These are phyloP conservation scores for Coprinopsis strossmayeri DNA, from an alignment of 768 basidiomycete genomes.

Conservation along the genomic window DNA sequence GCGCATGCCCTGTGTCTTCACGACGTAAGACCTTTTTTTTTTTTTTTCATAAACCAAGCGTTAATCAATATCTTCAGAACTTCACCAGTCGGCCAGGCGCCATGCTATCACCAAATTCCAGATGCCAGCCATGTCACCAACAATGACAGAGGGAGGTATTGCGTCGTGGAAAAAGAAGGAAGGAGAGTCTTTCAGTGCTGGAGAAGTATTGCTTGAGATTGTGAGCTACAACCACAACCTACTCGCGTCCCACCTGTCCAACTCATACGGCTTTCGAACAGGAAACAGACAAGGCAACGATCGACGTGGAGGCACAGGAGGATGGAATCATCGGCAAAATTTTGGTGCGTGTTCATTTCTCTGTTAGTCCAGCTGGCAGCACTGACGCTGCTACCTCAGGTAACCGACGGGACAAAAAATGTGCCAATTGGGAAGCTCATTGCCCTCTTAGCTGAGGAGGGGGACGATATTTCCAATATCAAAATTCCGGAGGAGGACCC, in stretches of 20 bases:
- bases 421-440: conserved; percentile 85
- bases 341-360: conserved; percentile 47
- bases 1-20: neutral
- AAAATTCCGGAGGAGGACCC: conserved; percentile 49
- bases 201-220: conserved; percentile 87
- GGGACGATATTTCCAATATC: conserved; percentile 88
- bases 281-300: conserved; percentile 96
- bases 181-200: conserved; percentile 72
- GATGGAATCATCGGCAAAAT: conserved; percentile 95
- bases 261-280: conserved; percentile 22
- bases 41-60: neutral
- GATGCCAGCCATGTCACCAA: conserved; percentile 99
- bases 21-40: conserved; percentile 11
- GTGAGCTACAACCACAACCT: conserved; percentile 37
- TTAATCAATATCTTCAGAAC: conserved; percentile 8
- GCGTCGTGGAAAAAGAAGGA: conserved; percentile 86
- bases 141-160: conserved; percentile 94
- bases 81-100: conserved; percentile 14
- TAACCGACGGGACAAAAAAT: conserved; percentile 72
- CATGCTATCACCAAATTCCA: conserved; percentile 11
- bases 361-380: neutral
- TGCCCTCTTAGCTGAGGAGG: conserved; percentile 91
- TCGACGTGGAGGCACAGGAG: conserved; percentile 98
- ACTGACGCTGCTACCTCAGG: too few species aligned
- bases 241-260: neutral